phyloP scores from a whole-genome alignment of 2,329 filamentous ascomycete species.

The Rhynchosporium secalis region DNA sequence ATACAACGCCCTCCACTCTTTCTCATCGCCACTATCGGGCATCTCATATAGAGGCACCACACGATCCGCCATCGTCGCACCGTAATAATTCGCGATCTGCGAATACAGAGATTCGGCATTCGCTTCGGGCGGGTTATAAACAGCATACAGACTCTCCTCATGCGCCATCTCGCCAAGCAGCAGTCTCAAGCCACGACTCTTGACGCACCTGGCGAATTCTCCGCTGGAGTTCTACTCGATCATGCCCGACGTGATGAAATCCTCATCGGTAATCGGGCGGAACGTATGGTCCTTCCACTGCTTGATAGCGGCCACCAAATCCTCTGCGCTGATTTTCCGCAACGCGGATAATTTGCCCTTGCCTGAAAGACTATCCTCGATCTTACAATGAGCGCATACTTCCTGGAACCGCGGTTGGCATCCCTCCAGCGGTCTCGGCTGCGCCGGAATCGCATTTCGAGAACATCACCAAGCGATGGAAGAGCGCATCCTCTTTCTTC shows the following conservation, averaged over 20 bases:
- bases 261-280: constrained; percentile 46
- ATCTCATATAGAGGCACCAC: constrained; percentile 42
- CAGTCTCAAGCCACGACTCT: constrained; percentile 39
- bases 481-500: constrained; percentile 25
- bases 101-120: constrained; percentile 41
- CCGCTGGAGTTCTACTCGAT: constrained; percentile 43
- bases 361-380: constrained; percentile 31
- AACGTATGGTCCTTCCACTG: constrained; percentile 48
- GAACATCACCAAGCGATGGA: constrained; percentile 45
- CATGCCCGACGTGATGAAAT: constrained; percentile 45
- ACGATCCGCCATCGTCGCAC: constrained; percentile 42
- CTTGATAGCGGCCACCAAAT: constrained; percentile 42
- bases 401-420: constrained; percentile 47
- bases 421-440: constrained; percentile 44
- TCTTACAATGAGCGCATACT: constrained; percentile 41
- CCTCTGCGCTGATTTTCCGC: constrained; percentile 37
- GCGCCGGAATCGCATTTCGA: constrained; percentile 49
- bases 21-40: constrained; percentile 37
- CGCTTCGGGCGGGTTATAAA: constrained; percentile 43
- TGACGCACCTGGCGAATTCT: constrained; percentile 44
- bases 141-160: constrained; percentile 47
- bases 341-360: constrained; percentile 40
- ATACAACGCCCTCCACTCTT: constrained; percentile 44
- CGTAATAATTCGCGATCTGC: constrained; percentile 48
- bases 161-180: constrained; percentile 48